A percentile compares a stretch with the other conserved stretches of the same genome.
These are phyloP conservation scores for Macrolepiota fuliginosa DNA, from an alignment of 768 basidiomycete species.

Conservation along the genomic window DNA sequence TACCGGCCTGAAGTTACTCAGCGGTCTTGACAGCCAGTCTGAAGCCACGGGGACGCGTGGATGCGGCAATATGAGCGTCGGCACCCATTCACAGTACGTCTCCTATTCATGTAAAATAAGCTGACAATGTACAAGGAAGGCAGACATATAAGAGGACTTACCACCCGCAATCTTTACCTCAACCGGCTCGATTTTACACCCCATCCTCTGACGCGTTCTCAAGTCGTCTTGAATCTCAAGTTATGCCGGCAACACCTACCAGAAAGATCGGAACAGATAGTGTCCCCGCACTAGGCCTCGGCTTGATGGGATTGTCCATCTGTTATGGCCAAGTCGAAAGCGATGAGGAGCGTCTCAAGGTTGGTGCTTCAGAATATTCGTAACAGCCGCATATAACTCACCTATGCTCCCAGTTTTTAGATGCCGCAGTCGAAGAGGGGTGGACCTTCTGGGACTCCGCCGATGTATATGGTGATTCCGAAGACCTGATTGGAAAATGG, in stretches of 20 bases:
- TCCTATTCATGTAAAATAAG: no score
- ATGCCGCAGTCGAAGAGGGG: conserved; percentile 38
- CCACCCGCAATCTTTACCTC: no score
- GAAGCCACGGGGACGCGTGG: neutral
- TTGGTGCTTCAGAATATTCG: conserved; percentile 16
- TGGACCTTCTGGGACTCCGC: conserved; percentile 51
- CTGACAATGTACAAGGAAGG: no score
- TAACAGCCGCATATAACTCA: neutral
- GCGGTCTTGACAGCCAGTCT: neutral
- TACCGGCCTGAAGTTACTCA: neutral
- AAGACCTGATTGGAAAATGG: conserved; percentile 45
- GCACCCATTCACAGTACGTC: no score
- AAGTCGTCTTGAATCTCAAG: conserved; percentile 13
- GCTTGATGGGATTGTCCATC: conserved; percentile 55
- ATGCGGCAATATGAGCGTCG: no score
- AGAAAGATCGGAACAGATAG: conserved; percentile 41
- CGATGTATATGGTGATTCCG: conserved; percentile 43
- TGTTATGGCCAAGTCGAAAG: conserved; percentile 40
- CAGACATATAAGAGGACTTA: no score
- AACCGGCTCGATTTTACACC: no score
- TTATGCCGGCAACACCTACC: conserved; percentile 14
- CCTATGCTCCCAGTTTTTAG: conserved; percentile 30
- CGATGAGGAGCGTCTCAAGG: conserved; percentile 64
- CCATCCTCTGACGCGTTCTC: no score
- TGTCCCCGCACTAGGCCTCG: conserved; percentile 58